Conservation (phyloP, 805 yeast species). For the Maudiozyma barnettii region DNA sequence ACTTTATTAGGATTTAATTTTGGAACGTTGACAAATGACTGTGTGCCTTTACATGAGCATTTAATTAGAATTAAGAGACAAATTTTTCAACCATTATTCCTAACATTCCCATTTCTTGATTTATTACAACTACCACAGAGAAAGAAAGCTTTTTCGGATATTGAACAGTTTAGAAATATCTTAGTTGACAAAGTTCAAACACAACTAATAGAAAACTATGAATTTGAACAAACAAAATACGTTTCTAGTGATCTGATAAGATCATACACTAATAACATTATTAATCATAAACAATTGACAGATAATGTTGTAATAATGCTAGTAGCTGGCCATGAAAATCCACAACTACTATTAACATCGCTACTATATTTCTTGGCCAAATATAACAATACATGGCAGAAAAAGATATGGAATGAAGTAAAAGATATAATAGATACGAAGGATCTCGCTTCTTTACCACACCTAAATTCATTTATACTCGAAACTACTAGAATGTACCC, state of each 20-base stretch:
- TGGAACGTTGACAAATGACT: constrained; percentile 28
- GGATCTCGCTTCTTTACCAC: constrained; percentile 45
- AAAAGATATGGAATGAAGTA: constrained; percentile 39
- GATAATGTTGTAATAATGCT: constrained; percentile 47
- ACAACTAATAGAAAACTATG: constrained; percentile 23
- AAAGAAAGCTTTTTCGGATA: constrained; percentile 35
- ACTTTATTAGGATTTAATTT: constrained; percentile 43
- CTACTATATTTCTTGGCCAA: constrained; percentile 40
- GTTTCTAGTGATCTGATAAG: constrained; percentile 36
- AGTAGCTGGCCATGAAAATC: constrained; percentile 60
- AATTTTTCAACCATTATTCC: constrained; percentile 44
- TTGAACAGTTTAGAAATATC: constrained; percentile 33
- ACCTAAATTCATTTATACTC: constrained; percentile 49
- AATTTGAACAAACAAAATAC: constrained; percentile 28
- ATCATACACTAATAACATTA: constrained; percentile 30
- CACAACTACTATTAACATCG: constrained; percentile 42
- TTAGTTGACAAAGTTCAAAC: constrained; percentile 30
- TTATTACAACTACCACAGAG: constrained; percentile 40
- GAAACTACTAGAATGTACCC: constrained; percentile 50
- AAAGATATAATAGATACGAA: constrained; percentile 19
- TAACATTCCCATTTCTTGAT: constrained; percentile 50
- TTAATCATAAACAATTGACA: constrained; percentile 38
- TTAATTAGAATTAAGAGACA: constrained; percentile 40
- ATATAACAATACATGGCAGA: constrained; percentile 34
- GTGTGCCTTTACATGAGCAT: constrained; percentile 31